Evolutionary conservation across 2,329 filamentous ascomycete genomes (phyloP).

Genomic region (Triangularia setosa): DNA sequence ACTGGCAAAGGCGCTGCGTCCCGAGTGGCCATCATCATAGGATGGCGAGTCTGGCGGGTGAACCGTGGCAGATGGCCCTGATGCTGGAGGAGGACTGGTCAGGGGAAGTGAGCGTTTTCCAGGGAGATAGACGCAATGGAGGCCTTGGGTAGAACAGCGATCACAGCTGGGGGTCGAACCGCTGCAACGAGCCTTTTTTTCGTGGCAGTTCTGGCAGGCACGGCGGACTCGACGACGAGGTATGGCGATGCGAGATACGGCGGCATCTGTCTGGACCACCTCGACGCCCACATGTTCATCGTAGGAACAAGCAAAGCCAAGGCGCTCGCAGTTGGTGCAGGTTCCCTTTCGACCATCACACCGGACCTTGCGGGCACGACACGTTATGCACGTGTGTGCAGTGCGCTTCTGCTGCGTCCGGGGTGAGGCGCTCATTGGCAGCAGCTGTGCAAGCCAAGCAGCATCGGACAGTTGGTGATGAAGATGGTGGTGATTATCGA

Average conservation of each 20-base stretch:
- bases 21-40: conserved; percentile 19
- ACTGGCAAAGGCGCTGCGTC: conserved; percentile 16
- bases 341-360: conserved; percentile 52
- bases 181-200: conserved; percentile 55
- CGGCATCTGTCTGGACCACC: conserved; percentile 14
- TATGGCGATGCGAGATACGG: conserved; percentile 28
- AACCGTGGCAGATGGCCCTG: not conserved
- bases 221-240: conserved; percentile 52
- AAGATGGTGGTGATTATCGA: not conserved
- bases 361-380: conserved; percentile 54
- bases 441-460: not conserved
- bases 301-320: conserved; percentile 56
- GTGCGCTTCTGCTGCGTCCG: conserved; percentile 24
- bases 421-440: conserved; percentile 24
- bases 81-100: not conserved
- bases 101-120: conserved; percentile 38
- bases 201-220: conserved; percentile 56
- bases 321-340: conserved; percentile 56
- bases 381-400: conserved; percentile 48
- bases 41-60: conserved; percentile 8
- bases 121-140: conserved; percentile 53
- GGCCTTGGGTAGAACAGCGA: conserved; percentile 47
- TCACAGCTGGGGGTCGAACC: conserved; percentile 55
- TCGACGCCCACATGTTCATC: conserved; percentile 39
- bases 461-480: not conserved